Percentiles rank a stretch among this genome's conserved stretches.
phyloP scores from a whole-genome alignment of 139 green algal species.

The Edaphochlamys debaryana region DNA sequence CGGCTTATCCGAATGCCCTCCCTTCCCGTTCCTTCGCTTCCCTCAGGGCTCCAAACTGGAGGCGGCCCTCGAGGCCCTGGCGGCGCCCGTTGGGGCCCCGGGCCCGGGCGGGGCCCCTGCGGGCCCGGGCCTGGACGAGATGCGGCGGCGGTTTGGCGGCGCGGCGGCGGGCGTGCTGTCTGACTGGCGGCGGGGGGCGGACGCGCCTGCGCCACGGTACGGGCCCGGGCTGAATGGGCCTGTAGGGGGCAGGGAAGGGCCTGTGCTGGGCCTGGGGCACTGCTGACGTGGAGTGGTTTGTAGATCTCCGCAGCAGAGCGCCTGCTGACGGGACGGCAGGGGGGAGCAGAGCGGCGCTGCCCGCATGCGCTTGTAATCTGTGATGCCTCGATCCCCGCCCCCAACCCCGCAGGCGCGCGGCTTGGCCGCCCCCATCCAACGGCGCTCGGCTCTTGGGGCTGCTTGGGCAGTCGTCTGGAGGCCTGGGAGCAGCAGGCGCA shows the following conservation, averaged over 20 bases:
- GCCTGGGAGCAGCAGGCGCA: too few species aligned
- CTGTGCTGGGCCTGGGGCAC: neutral
- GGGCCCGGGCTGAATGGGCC: neutral
- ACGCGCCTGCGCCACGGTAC: neutral
- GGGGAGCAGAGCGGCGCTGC: neutral
- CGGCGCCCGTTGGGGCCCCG: neutral
- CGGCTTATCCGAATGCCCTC: neutral
- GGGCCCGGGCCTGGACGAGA: neutral
- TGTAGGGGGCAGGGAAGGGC: neutral
- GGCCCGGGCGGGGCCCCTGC: neutral
- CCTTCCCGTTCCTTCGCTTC: too few species aligned
- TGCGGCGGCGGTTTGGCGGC: slow-evolving; percentile 23
- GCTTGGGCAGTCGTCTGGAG: too few species aligned
- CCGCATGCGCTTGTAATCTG: neutral
- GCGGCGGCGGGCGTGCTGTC: slow-evolving; percentile 21
- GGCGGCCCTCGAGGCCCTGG: slow-evolving; percentile 16
- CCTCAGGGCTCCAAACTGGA: slow-evolving; percentile 26
- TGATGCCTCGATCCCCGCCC: too few species aligned
- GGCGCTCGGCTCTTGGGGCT: too few species aligned
- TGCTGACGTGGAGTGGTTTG: neutral
- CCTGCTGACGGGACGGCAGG: too few species aligned
- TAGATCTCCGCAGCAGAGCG: too few species aligned
- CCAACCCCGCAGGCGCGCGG: too few species aligned
- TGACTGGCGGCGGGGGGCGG: slow-evolving; percentile 23
- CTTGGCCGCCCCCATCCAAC: too few species aligned